Base-by-base conservation (phyloP, 2,329 filamentous ascomycete genomes). In the Ophiognomonia clavigignenti-juglandacearum region DNA sequence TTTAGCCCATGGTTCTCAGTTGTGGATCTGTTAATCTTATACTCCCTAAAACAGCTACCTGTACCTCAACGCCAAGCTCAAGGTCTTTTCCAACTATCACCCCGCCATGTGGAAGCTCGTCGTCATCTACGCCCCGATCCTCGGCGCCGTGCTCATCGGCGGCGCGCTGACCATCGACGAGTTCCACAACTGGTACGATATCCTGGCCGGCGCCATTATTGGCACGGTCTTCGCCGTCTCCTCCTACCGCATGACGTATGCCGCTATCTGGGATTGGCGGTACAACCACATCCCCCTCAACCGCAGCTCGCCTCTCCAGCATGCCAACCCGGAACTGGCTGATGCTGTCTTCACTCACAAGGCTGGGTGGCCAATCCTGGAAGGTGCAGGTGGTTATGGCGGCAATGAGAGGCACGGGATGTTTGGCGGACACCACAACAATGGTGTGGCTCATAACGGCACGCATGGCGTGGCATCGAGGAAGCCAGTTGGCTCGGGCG, bases 31-130 rank as follows among this genome's bases (percentile, higher is more conserved):
- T n/a, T n/a, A n/a, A n/a, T n/a, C n/a, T n/a, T n/a, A n/a, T n/a
- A n/a, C n/a, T n/a, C n/a, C n/a, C n/a, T n/a, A n/a, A n/a, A n/a
- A n/a, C n/a, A n/a, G n/a, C n/a, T n/a, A 75, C 55, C 70, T 89
- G 2, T 90, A 88, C 67, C 76, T 90, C 37, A 89, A 89, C 62
- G 85, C 83, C 39, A 89, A 89, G 69, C 73, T 90, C 54, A 89
- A 88, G 72, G 77, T 88, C 47, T 88, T 82, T 56, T 69, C 78
- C 53, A 84, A 87, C 69, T 84, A 85, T 61, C 85, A 88, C 59
- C 79, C 85, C 0, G 72, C 80, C 11, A 80, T 87, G 74, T 88
- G 85, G 85, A 88, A 88, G 66, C 65, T 88, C 11, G 69, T 85
- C 26, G 75, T 72, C 14, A 68, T 80, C 20, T 85, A 84, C 57